Conservation (phyloP, 73 alveolate species). For the Blepharisma stoltei region DNA sequence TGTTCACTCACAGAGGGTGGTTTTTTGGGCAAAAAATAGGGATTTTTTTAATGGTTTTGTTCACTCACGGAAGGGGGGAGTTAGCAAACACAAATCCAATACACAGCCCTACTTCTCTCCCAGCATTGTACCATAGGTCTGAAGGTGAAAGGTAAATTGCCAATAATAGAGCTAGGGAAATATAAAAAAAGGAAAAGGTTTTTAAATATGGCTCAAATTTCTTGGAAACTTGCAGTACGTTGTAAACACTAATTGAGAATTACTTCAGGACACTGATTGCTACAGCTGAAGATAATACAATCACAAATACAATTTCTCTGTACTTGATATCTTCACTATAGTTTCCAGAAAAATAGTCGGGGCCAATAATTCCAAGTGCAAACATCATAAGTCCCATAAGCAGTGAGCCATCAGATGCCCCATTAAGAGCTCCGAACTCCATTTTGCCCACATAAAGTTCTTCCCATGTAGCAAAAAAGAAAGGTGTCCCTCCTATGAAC, state of each 20-base stretch:
- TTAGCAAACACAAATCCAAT: constrained; percentile 8
- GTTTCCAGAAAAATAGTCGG: background rate
- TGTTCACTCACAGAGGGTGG: too few species aligned
- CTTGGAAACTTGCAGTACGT: background rate
- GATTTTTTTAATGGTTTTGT: too few species aligned
- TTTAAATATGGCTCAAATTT: background rate
- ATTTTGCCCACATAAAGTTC: constrained; percentile 46
- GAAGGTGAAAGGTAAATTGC: background rate
- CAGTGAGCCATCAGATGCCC: constrained; percentile 48
- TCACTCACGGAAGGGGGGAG: too few species aligned
- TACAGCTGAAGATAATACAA: background rate
- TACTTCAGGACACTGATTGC: constrained; percentile 1
- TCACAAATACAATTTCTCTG: background rate
- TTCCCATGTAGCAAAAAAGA: constrained; percentile 50
- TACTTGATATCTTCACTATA: background rate
- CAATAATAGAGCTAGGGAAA: background rate
- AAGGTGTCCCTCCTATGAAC: constrained; percentile 36
- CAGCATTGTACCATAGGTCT: background rate
- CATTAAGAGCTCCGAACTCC: constrained; percentile 39
- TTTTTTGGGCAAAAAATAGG: too few species aligned
- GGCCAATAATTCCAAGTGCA: background rate
- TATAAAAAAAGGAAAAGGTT: background rate
- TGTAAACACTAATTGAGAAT: background rate
- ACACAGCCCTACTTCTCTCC: constrained; percentile 20
- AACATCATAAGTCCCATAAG: background rate